phyloP scores from a whole-genome alignment of 306 rosid species.

The Inga laurina region DNA sequence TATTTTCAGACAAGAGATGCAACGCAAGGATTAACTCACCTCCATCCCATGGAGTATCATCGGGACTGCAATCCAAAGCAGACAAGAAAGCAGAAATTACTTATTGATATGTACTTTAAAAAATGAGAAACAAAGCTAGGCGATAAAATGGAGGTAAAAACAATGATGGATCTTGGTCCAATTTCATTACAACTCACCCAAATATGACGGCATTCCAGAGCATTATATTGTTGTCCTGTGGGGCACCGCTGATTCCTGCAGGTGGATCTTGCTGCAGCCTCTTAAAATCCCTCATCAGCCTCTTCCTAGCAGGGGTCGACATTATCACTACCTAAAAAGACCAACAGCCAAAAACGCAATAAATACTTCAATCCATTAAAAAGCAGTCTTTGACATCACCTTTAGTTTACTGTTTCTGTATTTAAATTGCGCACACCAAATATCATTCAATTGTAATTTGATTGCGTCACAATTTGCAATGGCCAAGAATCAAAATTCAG shows the following conservation, averaged over 20 bases:
- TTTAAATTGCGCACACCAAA: not conserved
- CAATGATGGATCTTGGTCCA: conserved; percentile 20
- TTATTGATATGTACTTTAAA: conserved; percentile 51
- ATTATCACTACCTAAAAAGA: conserved; percentile 59
- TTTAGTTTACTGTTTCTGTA: not conserved
- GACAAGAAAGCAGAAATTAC: conserved; percentile 59
- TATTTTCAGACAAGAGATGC: not conserved
- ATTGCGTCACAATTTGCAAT: not conserved
- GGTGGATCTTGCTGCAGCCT: conserved; percentile 98
- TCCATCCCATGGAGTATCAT: conserved; percentile 75
- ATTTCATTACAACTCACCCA: conserved; percentile 64
- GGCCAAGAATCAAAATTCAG: not conserved
- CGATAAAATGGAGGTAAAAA: conserved; percentile 20
- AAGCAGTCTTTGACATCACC: not conserved
- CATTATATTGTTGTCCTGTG: conserved; percentile 97
- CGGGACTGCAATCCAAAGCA: conserved; percentile 67
- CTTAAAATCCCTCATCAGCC: conserved; percentile 98
- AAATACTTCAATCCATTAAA: conserved; percentile 1
- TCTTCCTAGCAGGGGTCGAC: conserved; percentile 96
- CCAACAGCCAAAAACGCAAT: not conserved
- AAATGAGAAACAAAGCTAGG: conserved; percentile 29
- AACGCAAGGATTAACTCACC: conserved; percentile 46
- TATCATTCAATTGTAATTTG: not conserved
- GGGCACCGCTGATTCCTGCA: conserved; percentile 98
- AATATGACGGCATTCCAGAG: conserved; percentile 98